A percentile compares a stretch with the other conserved stretches of the same genome.
These are phyloP conservation scores for Aspergillus calidoustus DNA, from an alignment of 2,329 filamentous ascomycete genomes.

Conservation along the genomic window DNA sequence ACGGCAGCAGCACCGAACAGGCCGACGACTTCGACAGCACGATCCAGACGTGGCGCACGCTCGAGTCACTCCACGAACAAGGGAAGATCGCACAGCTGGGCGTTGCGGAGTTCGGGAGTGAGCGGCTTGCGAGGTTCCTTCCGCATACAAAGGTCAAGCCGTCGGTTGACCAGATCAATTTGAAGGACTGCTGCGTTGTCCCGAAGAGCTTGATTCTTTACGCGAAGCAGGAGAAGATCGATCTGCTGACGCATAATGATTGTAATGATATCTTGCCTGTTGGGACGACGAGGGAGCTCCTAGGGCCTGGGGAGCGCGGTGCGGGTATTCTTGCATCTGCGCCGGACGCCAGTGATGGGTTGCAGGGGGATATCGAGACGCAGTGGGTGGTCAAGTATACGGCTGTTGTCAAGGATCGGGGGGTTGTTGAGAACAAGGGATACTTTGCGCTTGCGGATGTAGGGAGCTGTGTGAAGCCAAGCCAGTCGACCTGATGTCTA, in stretches of 20 bases:
- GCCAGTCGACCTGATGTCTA: constrained; percentile 28
- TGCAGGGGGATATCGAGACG: constrained; percentile 78
- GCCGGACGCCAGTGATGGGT: constrained; percentile 56
- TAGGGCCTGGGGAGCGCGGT: constrained; percentile 73
- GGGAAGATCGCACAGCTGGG: constrained; percentile 78
- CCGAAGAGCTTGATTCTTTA: constrained; percentile 83
- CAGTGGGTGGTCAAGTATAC: constrained; percentile 98
- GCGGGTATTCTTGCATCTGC: constrained; percentile 74
- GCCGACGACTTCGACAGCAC: constrained; percentile 62
- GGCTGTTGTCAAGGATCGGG: constrained; percentile 88
- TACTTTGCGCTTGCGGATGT: constrained; percentile 89
- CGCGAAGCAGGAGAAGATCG: constrained; percentile 81
- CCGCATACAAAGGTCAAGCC: constrained; percentile 72
- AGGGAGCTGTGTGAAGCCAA: constrained; percentile 48
- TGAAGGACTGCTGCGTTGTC: constrained; percentile 93
- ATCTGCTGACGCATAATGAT: constrained; percentile 91
- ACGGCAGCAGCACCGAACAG: constrained; percentile 39
- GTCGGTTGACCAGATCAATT: constrained; percentile 92
- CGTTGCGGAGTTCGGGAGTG: constrained; percentile 87
- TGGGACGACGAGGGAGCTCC: constrained; percentile 81
- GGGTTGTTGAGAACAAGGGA: constrained; percentile 97
- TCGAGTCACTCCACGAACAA: constrained; percentile 74
- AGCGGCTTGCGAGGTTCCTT: constrained; percentile 79
- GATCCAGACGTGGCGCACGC: constrained; percentile 68
- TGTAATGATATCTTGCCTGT: constrained; percentile 87